Base-by-base conservation (phyloP, 768 basidiomycete genomes). In the Goffeauzyma gilvescens region DNA sequence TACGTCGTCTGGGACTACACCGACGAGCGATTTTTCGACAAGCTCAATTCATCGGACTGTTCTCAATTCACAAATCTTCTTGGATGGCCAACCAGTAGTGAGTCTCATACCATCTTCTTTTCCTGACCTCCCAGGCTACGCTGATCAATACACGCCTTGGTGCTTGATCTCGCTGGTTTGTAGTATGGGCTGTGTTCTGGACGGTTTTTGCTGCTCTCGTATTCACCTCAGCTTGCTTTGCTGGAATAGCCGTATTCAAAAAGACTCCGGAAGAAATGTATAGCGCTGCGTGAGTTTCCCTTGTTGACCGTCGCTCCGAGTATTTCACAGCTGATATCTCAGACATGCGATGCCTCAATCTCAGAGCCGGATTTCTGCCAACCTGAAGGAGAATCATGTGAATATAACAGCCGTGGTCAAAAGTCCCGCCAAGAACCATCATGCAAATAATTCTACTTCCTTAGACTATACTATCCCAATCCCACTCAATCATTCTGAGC, bases 1-100 rank as follows among this genome's bases (percentile, higher is more conserved):
- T 95, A 83, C 53, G 83, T 84, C 33, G 72, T 93, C 42, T 90
- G 86, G 87, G 87, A 95, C 57, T 78, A 89, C 33, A 75, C 83
- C 32, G 89, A 95, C 60, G 87, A 95, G 58, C 73, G 81, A 43
- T 84, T 89, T 66, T 93, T 89, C 65, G 82, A 86, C 57, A 90
- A 90, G 68, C 72, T 77, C 21, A 90, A 90, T 55, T 82, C 86
- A 55, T 86, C 84, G 1, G 87, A 90, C 57, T 81, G 82, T 45
- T 83, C 85, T 2, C 87, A 95, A 55, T 90, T 85, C 58, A 66
- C 74, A 14, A 66, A 85, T 33, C 59, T 95, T 39, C 85, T 65
- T 20, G 63, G 63, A 5, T 62, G 59, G 53, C 55, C 63, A 3
- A 50, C 53, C n/a, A 57, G 52, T 23, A 51, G 61, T 60, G n/a